phyloP scores from a whole-genome alignment of 1,284 basidiomycete genomes.

The Kalmanozyma brasiliensis region DNA sequence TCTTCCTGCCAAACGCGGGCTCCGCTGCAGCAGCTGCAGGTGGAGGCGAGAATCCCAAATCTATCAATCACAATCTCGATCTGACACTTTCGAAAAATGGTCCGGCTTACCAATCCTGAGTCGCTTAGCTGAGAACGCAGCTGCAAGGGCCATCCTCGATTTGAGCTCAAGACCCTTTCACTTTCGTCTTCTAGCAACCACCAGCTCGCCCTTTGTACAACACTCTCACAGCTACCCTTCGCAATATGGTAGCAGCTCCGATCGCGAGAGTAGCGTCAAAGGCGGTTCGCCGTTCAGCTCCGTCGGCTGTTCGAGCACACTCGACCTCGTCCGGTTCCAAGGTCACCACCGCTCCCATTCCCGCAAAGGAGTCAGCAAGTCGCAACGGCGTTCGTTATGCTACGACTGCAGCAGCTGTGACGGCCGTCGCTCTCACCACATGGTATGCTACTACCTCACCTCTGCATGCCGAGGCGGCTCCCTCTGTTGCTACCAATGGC shows the following conservation, averaged over 20 bases:
- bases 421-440: constrained; percentile 24
- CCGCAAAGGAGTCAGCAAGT: neutral
- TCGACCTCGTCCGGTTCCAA: constrained; percentile 19
- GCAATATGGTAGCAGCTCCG: constrained; percentile 17
- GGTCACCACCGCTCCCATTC: constrained; percentile 1
- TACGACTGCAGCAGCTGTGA: constrained; percentile 15
- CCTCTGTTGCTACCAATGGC: constrained; percentile 19
- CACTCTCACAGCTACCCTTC: too few relatives aligned
- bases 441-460: constrained; percentile 32
- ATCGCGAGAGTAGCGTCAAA: constrained; percentile 11
- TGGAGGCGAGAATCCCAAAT: constrained; percentile 7
- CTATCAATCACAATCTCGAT: neutral
- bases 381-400: constrained; percentile 11
- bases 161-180: too few relatives aligned
- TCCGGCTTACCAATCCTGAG: constrained; percentile 28
- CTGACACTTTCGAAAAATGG: neutral
- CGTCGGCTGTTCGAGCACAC: constrained; percentile 16
- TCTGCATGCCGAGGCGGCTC: constrained; percentile 34
- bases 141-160: constrained; percentile 30
- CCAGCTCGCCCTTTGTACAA: neutral
- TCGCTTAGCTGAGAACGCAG: constrained; percentile 29
- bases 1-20: constrained; percentile 12
- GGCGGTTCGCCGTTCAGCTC: constrained; percentile 3
- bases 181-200: neutral
- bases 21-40: constrained; percentile 22